Conservation (phyloP, 768 basidiomycete species). For the Suillus clintonianus region DNA sequence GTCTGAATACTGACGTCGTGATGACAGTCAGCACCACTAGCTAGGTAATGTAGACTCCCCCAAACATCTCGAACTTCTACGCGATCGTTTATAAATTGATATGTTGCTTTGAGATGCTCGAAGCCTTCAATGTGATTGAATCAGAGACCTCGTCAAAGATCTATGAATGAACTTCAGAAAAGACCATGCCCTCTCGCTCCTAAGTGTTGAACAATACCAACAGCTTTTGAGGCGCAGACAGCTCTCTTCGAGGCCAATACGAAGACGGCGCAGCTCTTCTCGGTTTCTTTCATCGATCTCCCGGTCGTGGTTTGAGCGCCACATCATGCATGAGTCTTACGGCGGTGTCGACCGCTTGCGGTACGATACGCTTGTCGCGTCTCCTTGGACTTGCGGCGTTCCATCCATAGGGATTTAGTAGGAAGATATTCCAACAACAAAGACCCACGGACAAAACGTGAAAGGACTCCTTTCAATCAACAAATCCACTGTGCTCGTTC, state of each 20-base stretch:
- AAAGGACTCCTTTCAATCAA: no score
- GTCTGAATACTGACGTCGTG: neutral
- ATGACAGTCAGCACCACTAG: neutral
- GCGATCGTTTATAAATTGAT: neutral
- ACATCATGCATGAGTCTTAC: constrained; percentile 50
- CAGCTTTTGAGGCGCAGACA: constrained; percentile 35
- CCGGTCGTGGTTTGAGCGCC: constrained; percentile 31
- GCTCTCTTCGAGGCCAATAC: constrained; percentile 41
- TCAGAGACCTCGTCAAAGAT: neutral
- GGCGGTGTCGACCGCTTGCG: constrained; percentile 61
- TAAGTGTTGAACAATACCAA: constrained; percentile 22
- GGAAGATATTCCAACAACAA: constrained; percentile 73
- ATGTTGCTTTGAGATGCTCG: neutral
- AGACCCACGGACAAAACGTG: no score
- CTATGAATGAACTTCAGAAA: neutral
- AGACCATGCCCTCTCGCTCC: neutral
- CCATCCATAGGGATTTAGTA: constrained; percentile 92
- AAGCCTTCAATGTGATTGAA: neutral
- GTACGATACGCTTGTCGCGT: constrained; percentile 52
- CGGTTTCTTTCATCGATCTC: constrained; percentile 42
- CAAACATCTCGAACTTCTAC: neutral
- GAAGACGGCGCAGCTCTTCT: constrained; percentile 40
- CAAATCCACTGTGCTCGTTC: no score
- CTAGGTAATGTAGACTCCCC: neutral
- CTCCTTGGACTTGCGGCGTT: constrained; percentile 72